Evolutionary conservation across 306 rosid species (phyloP).

Genomic region (Benincasa hispida): DNA sequence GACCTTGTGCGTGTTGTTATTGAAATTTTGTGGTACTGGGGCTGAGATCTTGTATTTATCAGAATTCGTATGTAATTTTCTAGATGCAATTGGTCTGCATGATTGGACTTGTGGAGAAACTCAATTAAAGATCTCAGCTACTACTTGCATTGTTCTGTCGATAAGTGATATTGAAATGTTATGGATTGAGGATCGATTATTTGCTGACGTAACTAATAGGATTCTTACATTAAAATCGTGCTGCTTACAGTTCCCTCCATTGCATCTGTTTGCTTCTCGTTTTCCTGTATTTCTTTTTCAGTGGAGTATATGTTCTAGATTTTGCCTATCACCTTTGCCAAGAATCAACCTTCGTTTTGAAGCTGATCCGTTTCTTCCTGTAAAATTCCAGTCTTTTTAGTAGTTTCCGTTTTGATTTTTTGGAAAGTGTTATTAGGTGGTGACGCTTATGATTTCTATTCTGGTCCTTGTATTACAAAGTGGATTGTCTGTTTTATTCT

Average conservation of each 20-base stretch:
- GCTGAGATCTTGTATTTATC: not conserved
- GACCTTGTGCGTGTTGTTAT: not conserved
- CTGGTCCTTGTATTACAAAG: not conserved
- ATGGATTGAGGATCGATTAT: not conserved
- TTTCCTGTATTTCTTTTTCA: not conserved
- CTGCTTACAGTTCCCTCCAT: not conserved
- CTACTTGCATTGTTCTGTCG: not conserved
- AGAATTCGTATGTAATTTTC: not conserved
- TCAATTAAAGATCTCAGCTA: not conserved
- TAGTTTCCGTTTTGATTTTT: not conserved
- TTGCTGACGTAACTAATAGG: not conserved
- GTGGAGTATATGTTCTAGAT: not conserved
- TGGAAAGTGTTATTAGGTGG: not conserved
- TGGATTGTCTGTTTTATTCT: not conserved
- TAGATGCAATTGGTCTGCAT: not conserved
- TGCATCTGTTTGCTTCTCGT: not conserved
- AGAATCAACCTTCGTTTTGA: not conserved
- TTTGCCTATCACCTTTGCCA: not conserved
- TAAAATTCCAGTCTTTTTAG: not conserved
- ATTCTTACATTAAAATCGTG: not conserved
- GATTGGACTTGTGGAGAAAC: not conserved
- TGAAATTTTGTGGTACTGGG: not conserved
- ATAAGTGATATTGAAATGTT: not conserved
- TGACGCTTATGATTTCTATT: not conserved
- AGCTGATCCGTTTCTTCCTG: not conserved